Percentiles rank a stretch among this genome's conserved stretches.
Conservation (phyloP, 495 filamentous ascomycete genomes). For the Penicillium samsonianum region DNA sequence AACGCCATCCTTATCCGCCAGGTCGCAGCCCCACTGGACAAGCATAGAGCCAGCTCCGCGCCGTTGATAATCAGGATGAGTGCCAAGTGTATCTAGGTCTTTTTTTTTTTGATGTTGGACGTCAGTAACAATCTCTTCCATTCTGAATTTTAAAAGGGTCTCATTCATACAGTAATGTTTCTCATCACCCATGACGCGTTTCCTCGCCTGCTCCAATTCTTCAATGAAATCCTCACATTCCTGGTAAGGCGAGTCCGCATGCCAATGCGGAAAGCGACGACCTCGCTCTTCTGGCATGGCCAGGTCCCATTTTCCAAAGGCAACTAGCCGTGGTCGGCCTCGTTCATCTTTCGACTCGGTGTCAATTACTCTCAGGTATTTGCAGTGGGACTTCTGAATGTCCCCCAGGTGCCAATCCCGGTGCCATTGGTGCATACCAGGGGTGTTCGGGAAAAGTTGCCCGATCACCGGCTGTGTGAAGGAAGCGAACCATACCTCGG, state of each 20-base stretch:
- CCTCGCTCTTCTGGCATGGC: conserved; percentile 26
- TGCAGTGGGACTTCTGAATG: conserved; percentile 22
- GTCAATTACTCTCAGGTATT: conserved; percentile 32
- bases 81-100: conserved; percentile 52
- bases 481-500: conserved; percentile 28
- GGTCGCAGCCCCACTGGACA: conserved; percentile 50
- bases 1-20: conserved; percentile 37
- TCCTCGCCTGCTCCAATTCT: conserved; percentile 16
- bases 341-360: conserved; percentile 12
- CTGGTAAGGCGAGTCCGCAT: conserved; percentile 16
- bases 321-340: conserved; percentile 22
- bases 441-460: conserved; percentile 29
- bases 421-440: conserved; percentile 25
- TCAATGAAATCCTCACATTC: conserved; percentile 23
- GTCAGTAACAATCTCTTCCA: not conserved
- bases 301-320: conserved; percentile 33
- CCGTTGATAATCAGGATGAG: conserved; percentile 48
- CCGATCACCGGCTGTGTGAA: conserved; percentile 25
- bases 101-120: not conserved
- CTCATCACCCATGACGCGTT: conserved; percentile 25
- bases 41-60: conserved; percentile 53
- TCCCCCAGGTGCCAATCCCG: not conserved
- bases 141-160: not conserved
- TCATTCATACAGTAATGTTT: conserved; percentile 28
- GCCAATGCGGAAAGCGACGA: conserved; percentile 28